Conservation (phyloP, 306 rosid genomes). For the Datisca glomerata region DNA sequence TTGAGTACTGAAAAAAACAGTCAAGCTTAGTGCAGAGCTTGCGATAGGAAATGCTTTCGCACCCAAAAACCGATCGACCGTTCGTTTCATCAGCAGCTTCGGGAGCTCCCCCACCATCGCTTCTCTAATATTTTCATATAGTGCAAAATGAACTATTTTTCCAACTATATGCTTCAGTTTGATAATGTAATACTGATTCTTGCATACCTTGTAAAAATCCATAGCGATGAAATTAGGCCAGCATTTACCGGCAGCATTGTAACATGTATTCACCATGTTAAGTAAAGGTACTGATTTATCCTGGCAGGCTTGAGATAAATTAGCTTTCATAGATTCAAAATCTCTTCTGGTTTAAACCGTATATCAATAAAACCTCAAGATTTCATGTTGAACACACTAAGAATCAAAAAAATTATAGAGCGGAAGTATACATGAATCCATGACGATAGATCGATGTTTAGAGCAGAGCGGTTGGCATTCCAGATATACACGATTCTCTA, state of each 20-base stretch:
- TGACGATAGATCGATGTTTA: too few species aligned
- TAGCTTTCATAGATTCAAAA: too few species aligned
- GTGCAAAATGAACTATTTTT: not conserved
- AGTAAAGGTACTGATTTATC: constrained; percentile 65
- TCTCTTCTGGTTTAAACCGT: too few species aligned
- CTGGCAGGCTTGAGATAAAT: constrained; percentile 37
- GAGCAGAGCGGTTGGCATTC: too few species aligned
- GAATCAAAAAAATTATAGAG: too few species aligned
- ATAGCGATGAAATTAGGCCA: constrained; percentile 86
- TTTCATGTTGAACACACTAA: too few species aligned
- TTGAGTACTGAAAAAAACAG: not conserved
- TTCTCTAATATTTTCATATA: constrained; percentile 34
- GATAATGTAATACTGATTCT: not conserved
- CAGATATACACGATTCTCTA: too few species aligned
- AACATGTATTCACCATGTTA: constrained; percentile 54
- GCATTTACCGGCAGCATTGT: constrained; percentile 43
- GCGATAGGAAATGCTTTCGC: constrained; percentile 47
- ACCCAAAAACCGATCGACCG: constrained; percentile 57
- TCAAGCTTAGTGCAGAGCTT: constrained; percentile 27
- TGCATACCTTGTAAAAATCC: constrained; percentile 64
- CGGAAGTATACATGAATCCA: too few species aligned
- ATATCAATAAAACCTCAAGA: too few species aligned
- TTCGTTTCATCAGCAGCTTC: constrained; percentile 48
- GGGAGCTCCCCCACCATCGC: constrained; percentile 70
- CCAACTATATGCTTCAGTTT: too few species aligned